These are phyloP conservation scores for Lichtheimia ramosa DNA, from an alignment of 371 early-diverging fungal species.

Conservation along the genomic window DNA sequence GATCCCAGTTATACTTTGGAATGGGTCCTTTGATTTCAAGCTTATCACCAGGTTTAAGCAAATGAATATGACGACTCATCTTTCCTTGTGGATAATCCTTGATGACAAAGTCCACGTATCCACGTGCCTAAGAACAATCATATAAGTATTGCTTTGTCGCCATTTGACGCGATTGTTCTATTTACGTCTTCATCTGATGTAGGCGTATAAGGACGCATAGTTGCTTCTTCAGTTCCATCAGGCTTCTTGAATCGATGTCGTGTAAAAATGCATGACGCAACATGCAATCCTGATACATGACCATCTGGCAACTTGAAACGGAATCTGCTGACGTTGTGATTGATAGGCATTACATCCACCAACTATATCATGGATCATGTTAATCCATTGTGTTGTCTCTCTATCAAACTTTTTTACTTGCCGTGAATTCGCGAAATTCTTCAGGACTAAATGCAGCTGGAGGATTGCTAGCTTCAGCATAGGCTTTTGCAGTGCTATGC, in stretches of 20 bases:
- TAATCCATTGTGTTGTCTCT: background rate
- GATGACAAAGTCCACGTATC: slow-evolving; percentile 87
- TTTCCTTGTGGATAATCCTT: slow-evolving; percentile 75
- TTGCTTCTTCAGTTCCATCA: slow-evolving; percentile 61
- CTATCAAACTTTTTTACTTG: background rate
- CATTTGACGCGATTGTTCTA: background rate
- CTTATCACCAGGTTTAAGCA: slow-evolving; percentile 79
- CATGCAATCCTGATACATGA: slow-evolving; percentile 65
- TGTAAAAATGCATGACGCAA: slow-evolving; percentile 82
- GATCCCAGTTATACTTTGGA: slow-evolving; percentile 76
- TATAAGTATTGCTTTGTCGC: too few species aligned
- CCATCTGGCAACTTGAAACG: slow-evolving; percentile 78
- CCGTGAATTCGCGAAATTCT: slow-evolving; percentile 11
- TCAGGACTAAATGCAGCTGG: slow-evolving; percentile 8
- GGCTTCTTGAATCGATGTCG: slow-evolving; percentile 61
- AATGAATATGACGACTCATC: slow-evolving; percentile 79
- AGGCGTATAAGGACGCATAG: slow-evolving; percentile 93
- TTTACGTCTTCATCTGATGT: slow-evolving; percentile 64
- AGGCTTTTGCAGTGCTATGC: background rate
- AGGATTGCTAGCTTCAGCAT: background rate
- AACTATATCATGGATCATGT: slow-evolving; percentile 39
- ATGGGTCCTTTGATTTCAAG: slow-evolving; percentile 93
- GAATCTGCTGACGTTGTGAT: slow-evolving; percentile 79
- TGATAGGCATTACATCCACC: slow-evolving; percentile 57
- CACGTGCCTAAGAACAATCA: slow-evolving; percentile 40